Percentiles rank a stretch among this genome's conserved stretches.
These are phyloP conservation scores for Ogataea minuta DNA, from an alignment of 805 yeast genomes.

Conservation along the genomic window DNA sequence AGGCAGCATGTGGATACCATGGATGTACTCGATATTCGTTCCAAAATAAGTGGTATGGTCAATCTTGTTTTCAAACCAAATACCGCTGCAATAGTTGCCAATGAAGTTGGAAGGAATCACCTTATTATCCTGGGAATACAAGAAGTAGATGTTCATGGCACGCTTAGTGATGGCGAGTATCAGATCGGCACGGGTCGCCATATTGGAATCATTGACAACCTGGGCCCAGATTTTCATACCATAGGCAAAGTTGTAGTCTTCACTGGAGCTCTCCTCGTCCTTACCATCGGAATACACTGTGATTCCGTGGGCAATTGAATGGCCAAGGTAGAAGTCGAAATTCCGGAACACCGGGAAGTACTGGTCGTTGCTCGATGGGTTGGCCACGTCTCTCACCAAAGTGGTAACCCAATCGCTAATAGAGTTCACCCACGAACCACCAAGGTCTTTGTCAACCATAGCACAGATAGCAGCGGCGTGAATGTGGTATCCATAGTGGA, in stretches of 20 bases:
- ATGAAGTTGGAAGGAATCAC: constrained; percentile 48
- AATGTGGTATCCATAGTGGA: constrained; percentile 73
- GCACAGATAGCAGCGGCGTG: constrained; percentile 67
- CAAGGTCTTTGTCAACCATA: constrained; percentile 46
- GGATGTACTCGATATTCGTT: constrained; percentile 51
- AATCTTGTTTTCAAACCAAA: constrained; percentile 63
- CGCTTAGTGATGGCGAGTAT: constrained; percentile 53
- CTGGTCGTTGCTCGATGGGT: constrained; percentile 48
- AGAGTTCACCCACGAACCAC: constrained; percentile 50
- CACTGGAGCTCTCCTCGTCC: constrained; percentile 64
- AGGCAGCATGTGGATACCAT: constrained; percentile 77
- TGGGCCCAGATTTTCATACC: constrained; percentile 68
- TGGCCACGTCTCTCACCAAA: constrained; percentile 62
- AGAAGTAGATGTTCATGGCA: constrained; percentile 51
- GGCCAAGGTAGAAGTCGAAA: constrained; percentile 69
- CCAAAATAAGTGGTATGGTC: constrained; percentile 71
- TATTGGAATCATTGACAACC: constrained; percentile 46
- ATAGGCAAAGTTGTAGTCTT: constrained; percentile 62
- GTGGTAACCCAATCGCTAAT: constrained; percentile 56
- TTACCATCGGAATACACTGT: constrained; percentile 57
- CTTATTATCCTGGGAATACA: constrained; percentile 44
- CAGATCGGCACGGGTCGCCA: constrained; percentile 54
- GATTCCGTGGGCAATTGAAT: constrained; percentile 68
- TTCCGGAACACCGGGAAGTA: constrained; percentile 59
- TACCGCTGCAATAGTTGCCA: constrained; percentile 59